Percentiles rank a stretch among this genome's conserved stretches.
Conservation (phyloP, 2,329 filamentous ascomycete species). For the Arachnomyces sp. region DNA sequence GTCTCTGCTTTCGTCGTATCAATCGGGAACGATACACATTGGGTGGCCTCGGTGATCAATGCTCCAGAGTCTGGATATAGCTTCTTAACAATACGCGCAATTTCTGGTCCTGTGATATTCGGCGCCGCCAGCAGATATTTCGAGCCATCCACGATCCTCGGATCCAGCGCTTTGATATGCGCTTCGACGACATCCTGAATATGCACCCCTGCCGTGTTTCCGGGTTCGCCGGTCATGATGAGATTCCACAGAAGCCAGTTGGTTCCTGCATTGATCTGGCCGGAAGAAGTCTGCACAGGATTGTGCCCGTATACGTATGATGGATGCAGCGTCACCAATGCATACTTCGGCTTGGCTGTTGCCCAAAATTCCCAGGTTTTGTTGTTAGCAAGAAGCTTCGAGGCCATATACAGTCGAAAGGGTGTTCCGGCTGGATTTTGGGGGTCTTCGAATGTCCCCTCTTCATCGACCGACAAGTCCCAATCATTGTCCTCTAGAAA, state of each 20-base stretch:
- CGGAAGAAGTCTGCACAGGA: slow-evolving; percentile 13
- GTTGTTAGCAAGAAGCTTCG: slow-evolving; percentile 18
- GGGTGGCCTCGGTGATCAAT: too few relatives aligned
- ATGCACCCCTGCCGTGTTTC: slow-evolving; percentile 15
- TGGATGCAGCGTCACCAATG: slow-evolving; percentile 18
- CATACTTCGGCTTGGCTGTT: slow-evolving; percentile 13
- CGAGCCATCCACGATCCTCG: slow-evolving; percentile 11
- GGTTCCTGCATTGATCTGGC: slow-evolving; percentile 8
- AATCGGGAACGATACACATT: too few relatives aligned
- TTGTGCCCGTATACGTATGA: slow-evolving; percentile 18
- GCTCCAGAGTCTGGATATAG: too few relatives aligned
- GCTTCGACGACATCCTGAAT: slow-evolving; percentile 20
- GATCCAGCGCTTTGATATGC: slow-evolving; percentile 17
- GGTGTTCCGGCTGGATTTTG: too few relatives aligned
- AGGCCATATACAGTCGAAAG: too few relatives aligned
- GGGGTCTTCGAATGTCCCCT: too few relatives aligned
- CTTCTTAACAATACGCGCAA: too few relatives aligned
- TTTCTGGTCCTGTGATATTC: neutral
- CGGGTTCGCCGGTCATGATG: slow-evolving; percentile 11
- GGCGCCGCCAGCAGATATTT: slow-evolving; percentile 11
- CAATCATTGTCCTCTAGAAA: too few relatives aligned
- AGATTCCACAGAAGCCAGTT: too few relatives aligned
- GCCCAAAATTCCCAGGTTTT: slow-evolving; percentile 16
- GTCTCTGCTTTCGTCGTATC: too few relatives aligned
- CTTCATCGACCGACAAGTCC: too few relatives aligned